Evolutionary conservation across 441 rosid genomes (phyloP).

Genomic region (Gossypium davidsonii): DNA sequence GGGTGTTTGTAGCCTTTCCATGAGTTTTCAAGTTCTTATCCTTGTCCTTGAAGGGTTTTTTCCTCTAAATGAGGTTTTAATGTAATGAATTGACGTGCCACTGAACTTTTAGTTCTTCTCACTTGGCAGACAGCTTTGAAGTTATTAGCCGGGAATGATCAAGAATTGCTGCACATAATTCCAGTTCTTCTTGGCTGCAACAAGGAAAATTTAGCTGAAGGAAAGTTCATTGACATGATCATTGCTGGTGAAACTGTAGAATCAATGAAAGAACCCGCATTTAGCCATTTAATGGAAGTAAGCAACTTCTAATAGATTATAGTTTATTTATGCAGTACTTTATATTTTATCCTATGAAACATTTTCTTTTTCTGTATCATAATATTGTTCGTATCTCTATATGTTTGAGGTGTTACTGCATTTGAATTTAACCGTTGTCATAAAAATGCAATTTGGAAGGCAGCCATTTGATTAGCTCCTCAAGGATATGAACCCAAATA

Average conservation of each 20-base stretch:
- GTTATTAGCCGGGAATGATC: constrained; percentile 51
- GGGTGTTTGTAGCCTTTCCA: not conserved
- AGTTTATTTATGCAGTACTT: not conserved
- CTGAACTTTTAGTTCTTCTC: constrained; percentile 13
- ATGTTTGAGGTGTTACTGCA: not conserved
- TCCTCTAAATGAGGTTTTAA: not conserved
- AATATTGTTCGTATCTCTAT: not conserved
- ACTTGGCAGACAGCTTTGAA: constrained; percentile 67
- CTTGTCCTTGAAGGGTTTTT: not conserved
- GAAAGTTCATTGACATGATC: constrained; percentile 31
- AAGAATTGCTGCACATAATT: constrained; percentile 55
- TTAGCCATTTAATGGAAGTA: constrained; percentile 88
- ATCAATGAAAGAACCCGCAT: constrained; percentile 69
- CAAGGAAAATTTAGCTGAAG: constrained; percentile 34
- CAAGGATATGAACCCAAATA: not conserved
- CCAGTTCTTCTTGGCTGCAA: constrained; percentile 56
- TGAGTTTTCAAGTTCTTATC: not conserved
- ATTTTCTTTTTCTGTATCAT: not conserved
- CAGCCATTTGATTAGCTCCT: not conserved
- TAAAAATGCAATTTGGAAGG: not conserved
- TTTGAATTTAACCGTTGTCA: not conserved
- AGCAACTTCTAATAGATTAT: constrained; percentile 14
- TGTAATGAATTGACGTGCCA: not conserved
- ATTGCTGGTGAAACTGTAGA: constrained; percentile 35
- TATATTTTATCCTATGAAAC: not conserved